Base-by-base conservation (phyloP, 345 rosid genomes). In the Rubroshorea leprosula region DNA sequence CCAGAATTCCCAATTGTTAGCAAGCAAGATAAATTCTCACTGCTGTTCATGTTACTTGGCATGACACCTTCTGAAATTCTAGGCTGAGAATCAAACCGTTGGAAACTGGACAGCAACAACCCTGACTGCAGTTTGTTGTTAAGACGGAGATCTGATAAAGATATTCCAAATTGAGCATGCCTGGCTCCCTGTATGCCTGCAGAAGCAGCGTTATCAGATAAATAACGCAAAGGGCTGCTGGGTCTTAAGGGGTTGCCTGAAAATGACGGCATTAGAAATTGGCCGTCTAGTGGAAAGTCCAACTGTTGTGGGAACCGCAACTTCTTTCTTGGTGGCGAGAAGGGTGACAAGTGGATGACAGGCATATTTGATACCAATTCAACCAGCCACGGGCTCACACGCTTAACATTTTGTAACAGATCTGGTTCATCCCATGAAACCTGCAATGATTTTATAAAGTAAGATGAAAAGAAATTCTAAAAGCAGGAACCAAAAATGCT, bases 141-240 rank as follows among this genome's bases (percentile, higher is more conserved):
- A 65, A 74, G 80, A 76, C 79, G 81, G 79, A 78, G 80, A 64
- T 78, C 79, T 48, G 91, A 70, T 74, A 83, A 72, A 76, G 90
- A 73, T 74, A 77, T 61, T 73, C 91, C 97, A 57, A 81, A 79
- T 57, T 84, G 87, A 73, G 87, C 80, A 75, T 93, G 99, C 99
- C 99, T 93, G 99, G 99, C 91, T 89, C 99, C 99, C 99, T 89
- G 99, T 83, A 93, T 89, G 73, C 99, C 82, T 77, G 91, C 93
- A 84, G 98, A 83, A 86, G 89, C 68, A 51, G 89, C 68, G 48
- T 62, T 76, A 62, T 79, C 78, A 43, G 81, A 76, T 55, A 83
- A 73, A 79, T 74, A 83, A 79, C 72, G 69, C 74, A 74, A 63
- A 48, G 81, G 76, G 55, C 87, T 80, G 70, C 74, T 74, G 8